These are phyloP conservation scores for Dactylellina parvicollis DNA, from an alignment of 2,329 filamentous ascomycete species.

Conservation along the genomic window DNA sequence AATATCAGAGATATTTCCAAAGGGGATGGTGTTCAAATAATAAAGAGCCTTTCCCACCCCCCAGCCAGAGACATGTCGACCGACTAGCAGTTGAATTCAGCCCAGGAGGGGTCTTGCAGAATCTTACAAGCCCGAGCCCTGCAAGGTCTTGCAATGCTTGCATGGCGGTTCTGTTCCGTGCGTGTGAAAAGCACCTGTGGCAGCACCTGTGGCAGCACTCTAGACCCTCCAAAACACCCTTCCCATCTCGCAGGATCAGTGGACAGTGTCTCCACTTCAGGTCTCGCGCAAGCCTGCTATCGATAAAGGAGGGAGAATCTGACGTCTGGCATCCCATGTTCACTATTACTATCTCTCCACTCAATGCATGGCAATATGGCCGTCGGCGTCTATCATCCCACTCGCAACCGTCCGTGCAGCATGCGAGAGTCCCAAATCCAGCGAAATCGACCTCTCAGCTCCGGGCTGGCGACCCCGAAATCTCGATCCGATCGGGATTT, in stretches of 20 bases:
- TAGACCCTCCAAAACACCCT: not conserved
- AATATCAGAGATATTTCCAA: slow-evolving; percentile 8
- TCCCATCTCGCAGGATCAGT: slow-evolving; percentile 29
- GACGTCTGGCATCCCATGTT: slow-evolving; percentile 19
- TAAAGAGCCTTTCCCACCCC: not conserved
- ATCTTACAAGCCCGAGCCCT: slow-evolving; percentile 26
- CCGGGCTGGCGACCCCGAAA: slow-evolving; percentile 11
- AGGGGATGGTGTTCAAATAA: slow-evolving; percentile 9
- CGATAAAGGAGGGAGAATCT: slow-evolving; percentile 26
- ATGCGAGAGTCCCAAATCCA: not conserved
- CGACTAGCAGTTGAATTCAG: slow-evolving; percentile 4
- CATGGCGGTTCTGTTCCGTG: not conserved
- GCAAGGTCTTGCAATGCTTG: slow-evolving; percentile 5
- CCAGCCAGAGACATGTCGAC: slow-evolving; percentile 14
- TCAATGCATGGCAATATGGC: slow-evolving; percentile 18
- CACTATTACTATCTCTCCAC: not conserved
- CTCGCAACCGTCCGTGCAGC: not conserved
- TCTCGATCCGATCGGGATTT: slow-evolving; percentile 48
- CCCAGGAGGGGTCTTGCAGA: slow-evolving; percentile 33
- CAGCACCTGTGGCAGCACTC: too few relatives aligned
- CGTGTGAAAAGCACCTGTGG: not conserved
- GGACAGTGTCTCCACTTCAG: slow-evolving; percentile 16
- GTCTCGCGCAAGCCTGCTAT: slow-evolving; percentile 15
- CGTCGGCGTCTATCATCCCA: slow-evolving; percentile 19
- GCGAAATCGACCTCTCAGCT: not conserved